phyloP scores from a whole-genome alignment of 805 yeast species.

The Phaffomyces antillensis region DNA sequence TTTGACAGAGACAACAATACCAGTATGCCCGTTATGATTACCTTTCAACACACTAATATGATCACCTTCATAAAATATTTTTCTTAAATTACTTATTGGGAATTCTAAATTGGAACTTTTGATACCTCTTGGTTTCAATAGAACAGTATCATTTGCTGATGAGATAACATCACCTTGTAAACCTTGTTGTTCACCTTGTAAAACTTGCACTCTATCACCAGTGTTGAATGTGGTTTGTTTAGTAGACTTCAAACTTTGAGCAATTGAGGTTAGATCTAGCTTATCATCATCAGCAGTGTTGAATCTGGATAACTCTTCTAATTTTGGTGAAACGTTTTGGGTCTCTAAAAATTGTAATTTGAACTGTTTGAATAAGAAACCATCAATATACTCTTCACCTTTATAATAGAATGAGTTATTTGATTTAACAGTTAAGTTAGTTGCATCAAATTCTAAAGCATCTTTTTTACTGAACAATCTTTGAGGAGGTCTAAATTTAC shows the following conservation, averaged over 20 bases:
- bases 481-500: conserved; percentile 74
- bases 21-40: conserved; percentile 88
- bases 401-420: conserved; percentile 62
- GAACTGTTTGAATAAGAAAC: conserved; percentile 81
- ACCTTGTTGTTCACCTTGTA: conserved; percentile 90
- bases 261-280: conserved; percentile 78
- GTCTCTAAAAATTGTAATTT: conserved; percentile 76
- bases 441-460: conserved; percentile 79
- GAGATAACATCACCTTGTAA: conserved; percentile 73
- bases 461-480: conserved; percentile 83
- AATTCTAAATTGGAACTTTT: conserved; percentile 60
- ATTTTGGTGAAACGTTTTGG: conserved; percentile 74
- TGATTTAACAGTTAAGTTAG: conserved; percentile 59
- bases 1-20: conserved; percentile 77
- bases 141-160: conserved; percentile 56
- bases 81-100: conserved; percentile 75
- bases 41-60: conserved; percentile 92
- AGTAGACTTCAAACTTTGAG: conserved; percentile 71
- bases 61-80: conserved; percentile 85
- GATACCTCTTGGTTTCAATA: conserved; percentile 38
- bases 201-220: conserved; percentile 89
- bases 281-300: conserved; percentile 70
- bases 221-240: conserved; percentile 68
- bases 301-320: conserved; percentile 83
- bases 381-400: conserved; percentile 86